Evolutionary conservation across 2,329 filamentous ascomycete species (phyloP).

Genomic region (Nothomitra cinnamomea): DNA sequence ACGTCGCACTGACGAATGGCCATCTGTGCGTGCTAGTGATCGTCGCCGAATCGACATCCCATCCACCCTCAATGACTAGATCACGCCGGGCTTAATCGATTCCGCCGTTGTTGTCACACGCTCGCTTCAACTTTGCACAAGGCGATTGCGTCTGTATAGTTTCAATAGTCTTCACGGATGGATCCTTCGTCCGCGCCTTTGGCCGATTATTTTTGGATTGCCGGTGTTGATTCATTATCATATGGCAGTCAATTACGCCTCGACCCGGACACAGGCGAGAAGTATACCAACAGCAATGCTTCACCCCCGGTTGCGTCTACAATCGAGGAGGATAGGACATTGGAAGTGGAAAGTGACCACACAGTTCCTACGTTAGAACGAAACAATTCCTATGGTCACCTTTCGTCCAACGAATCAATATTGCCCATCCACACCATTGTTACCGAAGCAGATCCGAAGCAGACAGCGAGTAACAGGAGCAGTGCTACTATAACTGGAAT

Average conservation of each 20-base stretch:
- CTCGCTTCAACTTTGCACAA: not conserved
- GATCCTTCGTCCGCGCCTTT: constrained; percentile 38
- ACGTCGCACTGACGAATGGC: not conserved
- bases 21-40: not conserved
- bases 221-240: constrained; percentile 49
- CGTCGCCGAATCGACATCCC: not conserved
- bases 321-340: constrained; percentile 46
- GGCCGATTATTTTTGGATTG: constrained; percentile 63
- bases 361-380: not conserved
- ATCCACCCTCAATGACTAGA: constrained; percentile 3
- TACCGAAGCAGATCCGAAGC: constrained; percentile 28
- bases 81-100: not conserved
- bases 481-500: constrained; percentile 42
- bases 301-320: constrained; percentile 33
- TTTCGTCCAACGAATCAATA: constrained; percentile 19
- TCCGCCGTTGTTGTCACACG: not conserved
- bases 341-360: constrained; percentile 18
- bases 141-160: not conserved
- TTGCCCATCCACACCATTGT: constrained; percentile 32
- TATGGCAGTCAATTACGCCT: constrained; percentile 36
- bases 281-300: constrained; percentile 25
- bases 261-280: constrained; percentile 21
- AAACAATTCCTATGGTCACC: not conserved
- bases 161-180: not conserved
- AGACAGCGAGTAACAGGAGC: constrained; percentile 43